These are phyloP conservation scores for Fraxinus angustifolia DNA, from an alignment of 305 asterid species.

Conservation along the genomic window DNA sequence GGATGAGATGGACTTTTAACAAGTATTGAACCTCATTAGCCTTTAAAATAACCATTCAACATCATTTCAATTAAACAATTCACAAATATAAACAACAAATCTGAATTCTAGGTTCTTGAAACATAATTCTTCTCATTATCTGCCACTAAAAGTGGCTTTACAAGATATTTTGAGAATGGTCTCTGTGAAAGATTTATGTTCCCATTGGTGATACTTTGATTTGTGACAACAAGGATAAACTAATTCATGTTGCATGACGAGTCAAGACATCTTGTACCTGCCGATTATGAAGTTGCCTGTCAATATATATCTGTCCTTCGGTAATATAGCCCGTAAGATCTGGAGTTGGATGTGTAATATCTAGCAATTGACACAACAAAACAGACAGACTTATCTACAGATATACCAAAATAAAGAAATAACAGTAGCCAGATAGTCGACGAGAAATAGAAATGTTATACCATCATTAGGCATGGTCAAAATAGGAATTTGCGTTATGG, in stretches of 20 bases:
- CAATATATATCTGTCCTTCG: constrained; percentile 95
- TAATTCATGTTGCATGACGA: background rate
- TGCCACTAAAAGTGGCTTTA: background rate
- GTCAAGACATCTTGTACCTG: constrained; percentile 52
- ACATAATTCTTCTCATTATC: background rate
- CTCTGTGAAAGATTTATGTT: background rate
- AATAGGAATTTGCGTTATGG: constrained; percentile 61
- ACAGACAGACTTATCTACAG: constrained; percentile 11
- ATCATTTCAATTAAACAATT: background rate
- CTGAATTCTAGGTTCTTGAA: background rate
- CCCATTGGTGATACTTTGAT: background rate
- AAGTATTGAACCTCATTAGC: background rate
- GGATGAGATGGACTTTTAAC: background rate
- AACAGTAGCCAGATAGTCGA: constrained; percentile 6
- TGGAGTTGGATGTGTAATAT: constrained; percentile 98
- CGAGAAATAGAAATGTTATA: constrained; percentile 7
- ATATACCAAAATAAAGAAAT: constrained; percentile 4
- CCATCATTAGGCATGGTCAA: constrained; percentile 97
- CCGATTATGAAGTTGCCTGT: constrained; percentile 89
- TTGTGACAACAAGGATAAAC: background rate
- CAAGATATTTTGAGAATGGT: background rate
- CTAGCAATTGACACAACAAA: constrained; percentile 42
- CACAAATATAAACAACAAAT: background rate
- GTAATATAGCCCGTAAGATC: constrained; percentile 98
- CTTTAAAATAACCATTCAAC: background rate